These are phyloP conservation scores for Boletus coccyginus DNA, from an alignment of 768 basidiomycete species.

Conservation along the genomic window DNA sequence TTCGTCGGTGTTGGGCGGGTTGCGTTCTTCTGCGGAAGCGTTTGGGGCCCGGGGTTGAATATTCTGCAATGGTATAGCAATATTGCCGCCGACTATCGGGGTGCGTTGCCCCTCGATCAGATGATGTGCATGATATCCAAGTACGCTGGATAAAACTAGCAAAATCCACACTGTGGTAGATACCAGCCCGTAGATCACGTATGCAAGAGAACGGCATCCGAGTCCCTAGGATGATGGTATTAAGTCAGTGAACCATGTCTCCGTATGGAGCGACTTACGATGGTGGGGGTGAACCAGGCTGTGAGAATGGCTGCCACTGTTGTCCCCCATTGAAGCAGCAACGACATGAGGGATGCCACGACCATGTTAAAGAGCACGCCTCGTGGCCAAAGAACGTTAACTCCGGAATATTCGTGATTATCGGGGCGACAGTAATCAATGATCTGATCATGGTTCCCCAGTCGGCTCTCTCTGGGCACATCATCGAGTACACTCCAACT, in stretches of 20 bases:
- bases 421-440: slow-evolving; percentile 19
- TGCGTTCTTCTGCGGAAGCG: not conserved
- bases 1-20: not conserved
- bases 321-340: slow-evolving; percentile 36
- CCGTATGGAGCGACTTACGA: slow-evolving; percentile 3
- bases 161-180: slow-evolving; percentile 32
- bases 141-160: slow-evolving; percentile 28
- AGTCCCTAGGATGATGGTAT: slow-evolving; percentile 17
- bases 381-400: slow-evolving; percentile 17
- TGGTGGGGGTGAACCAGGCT: slow-evolving; percentile 32
- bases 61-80: not conserved
- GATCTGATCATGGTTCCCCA: slow-evolving; percentile 18
- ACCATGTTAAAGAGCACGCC: slow-evolving; percentile 25
- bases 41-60: not conserved
- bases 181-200: slow-evolving; percentile 27
- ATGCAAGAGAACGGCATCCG: slow-evolving; percentile 35
- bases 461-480: slow-evolving; percentile 14
- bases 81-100: too few relatives aligned
- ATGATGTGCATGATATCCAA: slow-evolving; percentile 22
- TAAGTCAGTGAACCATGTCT: not conserved
- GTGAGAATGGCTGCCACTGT: slow-evolving; percentile 27
- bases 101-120: not conserved
- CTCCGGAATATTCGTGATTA: not conserved
- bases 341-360: slow-evolving; percentile 28
- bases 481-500: not conserved